Percentiles rank a stretch among this genome's conserved stretches.
Evolutionary conservation across 129 eudicot genomes (phyloP).

Genomic region (Escallonia herrerae): DNA sequence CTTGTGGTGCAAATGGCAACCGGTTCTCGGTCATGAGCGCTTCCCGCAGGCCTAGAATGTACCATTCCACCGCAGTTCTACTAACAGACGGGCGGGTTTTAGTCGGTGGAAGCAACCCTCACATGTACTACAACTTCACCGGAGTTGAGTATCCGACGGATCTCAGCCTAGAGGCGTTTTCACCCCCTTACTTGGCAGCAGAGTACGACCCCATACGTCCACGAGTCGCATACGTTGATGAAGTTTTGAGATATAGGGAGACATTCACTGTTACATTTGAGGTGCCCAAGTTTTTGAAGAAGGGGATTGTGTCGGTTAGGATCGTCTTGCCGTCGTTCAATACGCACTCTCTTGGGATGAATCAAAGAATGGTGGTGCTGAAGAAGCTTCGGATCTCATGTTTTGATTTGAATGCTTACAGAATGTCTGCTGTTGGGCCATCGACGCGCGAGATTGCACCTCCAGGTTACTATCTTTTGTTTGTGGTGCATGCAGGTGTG

Average conservation of each 20-base stretch:
- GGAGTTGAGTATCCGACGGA: conserved; percentile 60
- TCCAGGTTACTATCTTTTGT: conserved; percentile 70
- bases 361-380: conserved; percentile 75
- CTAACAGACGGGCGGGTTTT: conserved; percentile 56
- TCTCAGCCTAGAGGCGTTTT: conserved; percentile 62
- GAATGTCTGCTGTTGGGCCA: conserved; percentile 47
- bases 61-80: conserved; percentile 63
- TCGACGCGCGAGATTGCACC: conserved; percentile 67
- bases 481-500: conserved; percentile 69
- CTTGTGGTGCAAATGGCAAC: not conserved
- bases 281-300: conserved; percentile 23
- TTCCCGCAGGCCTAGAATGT: conserved; percentile 41
- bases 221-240: conserved; percentile 20
- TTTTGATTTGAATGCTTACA: conserved; percentile 16
- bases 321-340: conserved; percentile 65
- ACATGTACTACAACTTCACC: conserved; percentile 57
- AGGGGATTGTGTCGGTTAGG: conserved; percentile 37
- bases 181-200: conserved; percentile 58
- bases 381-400: conserved; percentile 20
- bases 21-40: conserved; percentile 54
- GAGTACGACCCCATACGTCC: conserved; percentile 42
- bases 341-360: conserved; percentile 72
- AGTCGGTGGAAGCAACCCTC: conserved; percentile 87
- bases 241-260: conserved; percentile 27
- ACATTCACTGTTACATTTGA: conserved; percentile 33